A percentile compares a stretch with the other conserved stretches of the same genome.
These are phyloP conservation scores for Globisporangium solare DNA, from an alignment of 352 stramenopile species.

Conservation along the genomic window DNA sequence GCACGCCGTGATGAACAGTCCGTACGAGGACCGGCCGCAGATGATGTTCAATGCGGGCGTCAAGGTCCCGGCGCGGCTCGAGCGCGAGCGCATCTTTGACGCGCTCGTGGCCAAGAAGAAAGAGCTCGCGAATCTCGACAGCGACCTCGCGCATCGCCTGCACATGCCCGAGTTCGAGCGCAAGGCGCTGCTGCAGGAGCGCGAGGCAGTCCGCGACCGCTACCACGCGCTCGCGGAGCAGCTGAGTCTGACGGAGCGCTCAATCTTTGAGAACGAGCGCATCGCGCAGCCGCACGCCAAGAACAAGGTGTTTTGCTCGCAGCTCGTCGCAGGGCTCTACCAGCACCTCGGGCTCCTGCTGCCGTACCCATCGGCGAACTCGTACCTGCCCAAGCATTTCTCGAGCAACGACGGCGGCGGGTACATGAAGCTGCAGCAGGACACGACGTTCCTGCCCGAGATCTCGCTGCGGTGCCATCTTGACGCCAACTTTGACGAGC, in stretches of 20 bases:
- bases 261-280: conserved; percentile 79
- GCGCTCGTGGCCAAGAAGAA: conserved; percentile 63
- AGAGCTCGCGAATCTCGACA: conserved; percentile 49
- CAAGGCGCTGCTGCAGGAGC: conserved; percentile 57
- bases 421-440: conserved; percentile 79
- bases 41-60: conserved; percentile 76
- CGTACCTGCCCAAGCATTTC: conserved; percentile 87
- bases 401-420: conserved; percentile 38
- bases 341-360: conserved; percentile 74
- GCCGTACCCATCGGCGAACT: conserved; percentile 80
- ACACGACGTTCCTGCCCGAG: conserved; percentile 62
- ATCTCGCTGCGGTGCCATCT: conserved; percentile 54
- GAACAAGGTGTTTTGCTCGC: conserved; percentile 80
- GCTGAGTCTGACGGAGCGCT: conserved; percentile 60
- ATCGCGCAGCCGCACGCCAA: conserved; percentile 29
- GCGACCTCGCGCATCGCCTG: conserved; percentile 55
- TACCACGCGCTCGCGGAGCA: conserved; percentile 58
- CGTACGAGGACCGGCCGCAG: conserved; percentile 76
- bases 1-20: conserved; percentile 47
- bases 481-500: conserved; percentile 24
- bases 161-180: conserved; percentile 74
- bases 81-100: conserved; percentile 73
- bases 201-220: conserved; percentile 35
- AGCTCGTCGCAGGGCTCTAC: conserved; percentile 75
- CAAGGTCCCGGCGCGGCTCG: conserved; percentile 57